Evolutionary conservation across 352 stramenopile species (phyloP).

Genomic region (Pelagophyceae sp.): DNA sequence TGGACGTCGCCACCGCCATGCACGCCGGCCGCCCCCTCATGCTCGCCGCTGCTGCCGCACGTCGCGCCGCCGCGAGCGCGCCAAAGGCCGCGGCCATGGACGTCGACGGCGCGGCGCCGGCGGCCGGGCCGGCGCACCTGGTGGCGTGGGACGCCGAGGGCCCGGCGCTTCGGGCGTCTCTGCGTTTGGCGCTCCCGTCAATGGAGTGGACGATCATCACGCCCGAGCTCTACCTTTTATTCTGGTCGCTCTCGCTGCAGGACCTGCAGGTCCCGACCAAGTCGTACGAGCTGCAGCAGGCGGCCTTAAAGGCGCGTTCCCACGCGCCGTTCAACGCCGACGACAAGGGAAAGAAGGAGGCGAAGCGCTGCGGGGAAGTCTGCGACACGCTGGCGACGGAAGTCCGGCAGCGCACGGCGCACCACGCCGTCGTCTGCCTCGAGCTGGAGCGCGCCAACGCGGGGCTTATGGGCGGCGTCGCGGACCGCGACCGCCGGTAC

Average conservation of each 20-base stretch:
- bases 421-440: neutral
- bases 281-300: neutral
- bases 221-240: neutral
- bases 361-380: neutral
- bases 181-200: neutral
- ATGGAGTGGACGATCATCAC: neutral
- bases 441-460: neutral
- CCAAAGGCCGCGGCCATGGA: neutral
- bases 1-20: neutral
- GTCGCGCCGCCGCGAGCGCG: too few relatives aligned
- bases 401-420: neutral
- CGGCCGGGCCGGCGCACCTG: too few relatives aligned
- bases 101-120: neutral
- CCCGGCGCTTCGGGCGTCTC: neutral
- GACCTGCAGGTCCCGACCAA: slow-evolving; percentile 1
- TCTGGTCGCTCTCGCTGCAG: neutral
- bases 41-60: neutral
- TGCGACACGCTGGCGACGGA: neutral
- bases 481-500: neutral
- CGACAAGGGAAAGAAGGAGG: neutral
- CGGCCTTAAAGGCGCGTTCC: neutral
- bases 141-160: neutral
- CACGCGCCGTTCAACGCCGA: neutral
- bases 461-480: neutral
- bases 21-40: neutral